A percentile compares a stretch with the other conserved stretches of the same genome.
Evolutionary conservation across 1,284 basidiomycete genomes (phyloP).

Genomic region (Ganoderma boninense): DNA sequence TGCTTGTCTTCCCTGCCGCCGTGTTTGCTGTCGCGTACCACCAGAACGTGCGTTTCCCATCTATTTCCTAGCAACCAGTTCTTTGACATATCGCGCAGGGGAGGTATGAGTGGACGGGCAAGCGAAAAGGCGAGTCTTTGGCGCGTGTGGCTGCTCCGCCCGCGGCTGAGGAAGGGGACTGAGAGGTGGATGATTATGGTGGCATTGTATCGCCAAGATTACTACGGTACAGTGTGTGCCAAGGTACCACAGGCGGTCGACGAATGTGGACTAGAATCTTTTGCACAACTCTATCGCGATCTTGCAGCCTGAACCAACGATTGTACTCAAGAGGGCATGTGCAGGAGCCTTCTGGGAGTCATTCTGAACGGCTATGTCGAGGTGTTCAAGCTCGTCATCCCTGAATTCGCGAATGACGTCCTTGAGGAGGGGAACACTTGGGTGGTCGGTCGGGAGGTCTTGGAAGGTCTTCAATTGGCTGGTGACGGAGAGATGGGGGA

Average conservation of each 20-base stretch:
- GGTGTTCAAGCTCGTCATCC: conserved; percentile 94
- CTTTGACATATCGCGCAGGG: conserved; percentile 31
- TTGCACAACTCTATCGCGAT: conserved; percentile 91
- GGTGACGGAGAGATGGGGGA: conserved; percentile 17
- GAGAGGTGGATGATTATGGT: conserved; percentile 18
- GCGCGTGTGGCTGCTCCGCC: conserved; percentile 26
- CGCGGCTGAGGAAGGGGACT: conserved; percentile 30
- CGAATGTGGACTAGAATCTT: conserved; percentile 58
- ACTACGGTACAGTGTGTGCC: conserved; percentile 24
- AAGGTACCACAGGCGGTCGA: conserved; percentile 12
- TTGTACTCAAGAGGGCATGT: conserved; percentile 88
- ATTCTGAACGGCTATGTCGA: conserved; percentile 92
- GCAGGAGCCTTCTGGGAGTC: conserved; percentile 92
- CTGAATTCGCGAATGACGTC: conserved; percentile 87
- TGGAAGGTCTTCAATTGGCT: conserved; percentile 83
- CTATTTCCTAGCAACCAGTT: background rate
- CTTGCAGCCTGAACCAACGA: conserved; percentile 89
- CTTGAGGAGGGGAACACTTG: conserved; percentile 81
- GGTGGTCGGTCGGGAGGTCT: conserved; percentile 69
- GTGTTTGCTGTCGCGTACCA: conserved; percentile 47
- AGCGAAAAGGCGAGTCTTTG: conserved; percentile 48
- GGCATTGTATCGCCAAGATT: conserved; percentile 12
- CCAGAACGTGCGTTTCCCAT: conserved; percentile 44
- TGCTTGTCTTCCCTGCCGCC: conserved; percentile 55
- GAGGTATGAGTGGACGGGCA: conserved; percentile 49